Conservation (phyloP, 768 basidiomycete genomes). For the Suillus americanus region DNA sequence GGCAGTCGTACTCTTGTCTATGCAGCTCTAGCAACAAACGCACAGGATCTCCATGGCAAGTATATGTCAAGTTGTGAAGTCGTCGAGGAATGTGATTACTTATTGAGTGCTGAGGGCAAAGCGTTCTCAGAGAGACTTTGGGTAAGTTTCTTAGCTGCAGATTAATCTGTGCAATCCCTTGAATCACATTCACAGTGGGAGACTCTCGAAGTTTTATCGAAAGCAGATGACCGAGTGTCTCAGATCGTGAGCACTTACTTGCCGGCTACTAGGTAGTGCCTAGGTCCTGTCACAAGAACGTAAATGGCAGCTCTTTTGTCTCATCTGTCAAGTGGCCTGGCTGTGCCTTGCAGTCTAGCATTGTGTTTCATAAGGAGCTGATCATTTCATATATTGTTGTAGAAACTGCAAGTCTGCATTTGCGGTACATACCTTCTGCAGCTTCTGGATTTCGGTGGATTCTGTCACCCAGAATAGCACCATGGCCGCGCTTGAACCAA, state of each 20-base stretch:
- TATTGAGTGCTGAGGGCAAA: conserved; percentile 28
- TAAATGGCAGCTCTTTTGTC: background rate
- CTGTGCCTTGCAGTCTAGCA: background rate
- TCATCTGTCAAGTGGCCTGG: background rate
- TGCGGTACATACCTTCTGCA: background rate
- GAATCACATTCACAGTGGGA: conserved; percentile 17
- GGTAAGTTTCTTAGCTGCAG: conserved; percentile 21
- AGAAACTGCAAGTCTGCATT: background rate
- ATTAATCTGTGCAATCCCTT: background rate
- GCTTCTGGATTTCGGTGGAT: background rate
- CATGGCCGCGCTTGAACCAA: background rate
- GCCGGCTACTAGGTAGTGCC: background rate
- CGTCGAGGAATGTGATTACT: conserved; percentile 30
- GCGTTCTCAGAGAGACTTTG: conserved; percentile 30
- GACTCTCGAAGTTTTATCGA: conserved; percentile 19
- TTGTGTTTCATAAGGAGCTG: background rate
- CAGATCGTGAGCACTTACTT: conserved; percentile 12
- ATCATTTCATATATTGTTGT: too few relatives aligned
- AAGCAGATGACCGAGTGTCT: conserved; percentile 20
- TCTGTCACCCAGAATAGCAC: background rate
- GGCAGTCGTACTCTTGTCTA: conserved; percentile 36
- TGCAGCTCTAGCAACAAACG: conserved; percentile 28
- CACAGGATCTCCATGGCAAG: conserved; percentile 27
- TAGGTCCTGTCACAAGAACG: background rate
- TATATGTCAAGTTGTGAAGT: conserved; percentile 28